Conservation (phyloP, 164 flowering plant genomes). For the Brasenia schreberi region DNA sequence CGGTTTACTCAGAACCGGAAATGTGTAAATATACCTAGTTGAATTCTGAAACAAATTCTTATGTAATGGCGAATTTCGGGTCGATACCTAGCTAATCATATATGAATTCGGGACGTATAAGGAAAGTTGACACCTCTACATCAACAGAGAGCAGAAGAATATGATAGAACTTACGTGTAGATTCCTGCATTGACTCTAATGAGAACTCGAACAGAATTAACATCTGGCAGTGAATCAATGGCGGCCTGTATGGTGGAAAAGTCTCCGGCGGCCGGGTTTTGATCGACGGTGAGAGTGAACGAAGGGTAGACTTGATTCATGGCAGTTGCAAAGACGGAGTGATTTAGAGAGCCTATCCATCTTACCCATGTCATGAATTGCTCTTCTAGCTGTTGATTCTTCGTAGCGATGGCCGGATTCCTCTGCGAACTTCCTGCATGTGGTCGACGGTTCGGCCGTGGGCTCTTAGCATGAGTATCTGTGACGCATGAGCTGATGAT, state of each 20-base stretch:
- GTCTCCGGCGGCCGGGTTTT: conserved; percentile 56
- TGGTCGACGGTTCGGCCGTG: not conserved
- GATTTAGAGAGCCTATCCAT: conserved; percentile 68
- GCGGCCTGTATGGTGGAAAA: conserved; percentile 80
- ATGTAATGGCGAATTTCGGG: too few species aligned
- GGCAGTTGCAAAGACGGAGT: conserved; percentile 56
- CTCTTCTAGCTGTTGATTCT: conserved; percentile 43
- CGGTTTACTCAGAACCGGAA: too few species aligned
- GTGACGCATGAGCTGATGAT: not conserved
- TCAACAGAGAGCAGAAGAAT: not conserved
- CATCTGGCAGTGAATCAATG: conserved; percentile 74
- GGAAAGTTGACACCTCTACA: too few species aligned
- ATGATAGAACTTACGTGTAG: conserved; percentile 54
- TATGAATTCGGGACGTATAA: too few species aligned
- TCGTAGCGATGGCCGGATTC: conserved; percentile 24
- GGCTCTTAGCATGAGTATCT: not conserved
- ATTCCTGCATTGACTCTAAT: conserved; percentile 81
- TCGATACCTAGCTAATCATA: too few species aligned
- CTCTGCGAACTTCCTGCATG: not conserved
- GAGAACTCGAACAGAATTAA: conserved; percentile 73
- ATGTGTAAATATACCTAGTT: too few species aligned
- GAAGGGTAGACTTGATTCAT: conserved; percentile 79
- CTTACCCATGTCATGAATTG: conserved; percentile 92
- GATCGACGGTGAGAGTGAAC: conserved; percentile 45
- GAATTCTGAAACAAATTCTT: too few species aligned